Evolutionary conservation across 192 early-diverging fungal genomes (phyloP), one percentile per base, ranked within the genome.

Genomic region (Dissophora globulifera): DNA sequence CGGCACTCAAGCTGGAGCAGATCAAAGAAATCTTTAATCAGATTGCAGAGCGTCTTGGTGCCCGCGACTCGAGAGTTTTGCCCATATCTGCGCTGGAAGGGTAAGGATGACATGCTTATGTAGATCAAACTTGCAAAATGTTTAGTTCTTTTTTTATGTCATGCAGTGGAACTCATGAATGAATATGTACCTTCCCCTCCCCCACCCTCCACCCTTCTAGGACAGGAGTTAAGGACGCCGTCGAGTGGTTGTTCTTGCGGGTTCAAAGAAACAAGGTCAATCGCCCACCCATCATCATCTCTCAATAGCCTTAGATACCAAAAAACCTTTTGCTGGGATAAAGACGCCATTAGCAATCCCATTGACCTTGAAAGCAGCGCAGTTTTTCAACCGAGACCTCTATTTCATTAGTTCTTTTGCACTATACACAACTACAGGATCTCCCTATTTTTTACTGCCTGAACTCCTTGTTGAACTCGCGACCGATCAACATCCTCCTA

Each of bases 21-120:
- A 88, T 97, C 62, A 95, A 98, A 71, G 95, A 98, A 70, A 84
- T 93, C 19, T 93, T 99, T 60, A 98, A 96, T 67, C 84, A 86
- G 30, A 92, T 98, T 78, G 95, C 95, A 7, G 82, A 91, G 16
- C 83, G 80, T 57, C 78, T 99, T 16, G 95, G 93, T 4, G 91
- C 93, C 16, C 79, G 96, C 49, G 95, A 96, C 68, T 94, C 92
- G 3, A 87, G 90, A 54, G 97, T 97, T 5, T 55, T 98, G 70
- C 89, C 89, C 46, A 86, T 94, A 19, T 90, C 88, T 41, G 95
- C 95, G 1, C 75, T 95, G 45, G 84, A 88, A 70, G 95, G 95
- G 94, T 96, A 85, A 79, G 71, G 66, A 19, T 31, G 23, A 31
- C n/a, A n/a, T n/a, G n/a, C n/a, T n/a, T n/a, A n/a, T n/a, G n/a